Percentiles rank a stretch among this genome's conserved stretches.
phyloP scores from a whole-genome alignment of 306 rosid species.

The Hippophae rhamnoides region DNA sequence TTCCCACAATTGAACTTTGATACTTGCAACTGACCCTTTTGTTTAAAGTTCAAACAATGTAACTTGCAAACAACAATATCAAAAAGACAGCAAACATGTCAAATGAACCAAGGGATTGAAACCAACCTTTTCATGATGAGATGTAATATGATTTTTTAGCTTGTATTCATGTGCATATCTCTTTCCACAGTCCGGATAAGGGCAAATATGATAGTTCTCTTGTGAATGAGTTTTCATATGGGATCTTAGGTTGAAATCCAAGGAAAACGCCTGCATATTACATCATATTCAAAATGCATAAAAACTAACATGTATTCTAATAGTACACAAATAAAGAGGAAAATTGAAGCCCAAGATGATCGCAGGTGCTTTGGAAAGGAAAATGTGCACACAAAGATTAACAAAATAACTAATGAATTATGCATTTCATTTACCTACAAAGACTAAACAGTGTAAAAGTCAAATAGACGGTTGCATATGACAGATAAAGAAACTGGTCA shows the following conservation, averaged over 20 bases:
- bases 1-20: background rate
- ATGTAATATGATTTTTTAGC: constrained; percentile 75
- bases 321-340: background rate
- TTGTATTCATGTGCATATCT: constrained; percentile 97
- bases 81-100: background rate
- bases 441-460: too few species aligned
- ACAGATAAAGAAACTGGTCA: too few species aligned
- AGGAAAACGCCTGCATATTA: constrained; percentile 72
- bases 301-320: background rate
- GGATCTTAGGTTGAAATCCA: constrained; percentile 85
- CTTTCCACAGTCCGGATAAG: constrained; percentile 90
- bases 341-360: background rate
- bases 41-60: background rate
- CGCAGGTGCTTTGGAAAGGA: background rate
- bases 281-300: background rate
- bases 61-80: background rate
- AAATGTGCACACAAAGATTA: too few species aligned
- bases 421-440: too few species aligned
- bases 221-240: constrained; percentile 98
- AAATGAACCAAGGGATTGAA: constrained; percentile 1
- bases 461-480: too few species aligned
- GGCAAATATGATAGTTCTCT: constrained; percentile 93
- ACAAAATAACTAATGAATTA: too few species aligned
- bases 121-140: constrained; percentile 93
- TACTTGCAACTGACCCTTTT: background rate